Evolutionary conservation across 441 rosid species (phyloP), one percentile per base, ranked within the genome.

Genomic region (Adansonia grandidieri): DNA sequence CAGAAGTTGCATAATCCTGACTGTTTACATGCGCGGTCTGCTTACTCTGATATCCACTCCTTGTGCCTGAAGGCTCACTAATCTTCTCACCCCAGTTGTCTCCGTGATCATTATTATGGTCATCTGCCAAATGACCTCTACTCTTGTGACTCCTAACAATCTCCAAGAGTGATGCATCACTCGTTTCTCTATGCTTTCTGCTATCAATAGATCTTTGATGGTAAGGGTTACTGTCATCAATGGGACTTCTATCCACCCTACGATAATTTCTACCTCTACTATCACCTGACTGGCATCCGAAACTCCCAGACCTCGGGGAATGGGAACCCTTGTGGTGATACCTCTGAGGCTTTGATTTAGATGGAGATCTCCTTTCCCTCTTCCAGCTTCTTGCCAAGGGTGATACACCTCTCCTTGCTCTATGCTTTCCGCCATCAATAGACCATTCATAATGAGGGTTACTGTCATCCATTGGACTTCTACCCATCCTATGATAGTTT

Each of bases 331-430:
- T 47, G 40, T 9, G 15, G 61, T 19, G 28, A 28, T 53, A 53
- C 44, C 28, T 53, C 42, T 3, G 74, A 71, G 24, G 61, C 62
- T n/a, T 15, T 9, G 47, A 71, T n/a, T 53, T 53, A 2, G 75
- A 53, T 32, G 75, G 28, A 53, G 74, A 51, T 71, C 74, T 71
- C 24, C 65, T 60, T 71, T 10, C 47, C 48, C 63, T 53, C 7
- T 71, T 53, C 75, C 63, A 32, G 63, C 50, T 54, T 71, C 62
- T 17, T 71, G 53, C 75, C 5, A 42, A 58, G 20, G 66, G 19
- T 6, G 76, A 57, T 57, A 53, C 66, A 56, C 66, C 66, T 73
- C 61, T 73, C 9, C 19, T 58, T 58, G 57, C 76, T 57, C 76
- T 42, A 6, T 13, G 20, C 66, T 73, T 73, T 73, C 54, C 58